Evolutionary conservation across 768 basidiomycete genomes (phyloP), one percentile per base, ranked within the genome.

Genomic region (Lactifluus pinguis): DNA sequence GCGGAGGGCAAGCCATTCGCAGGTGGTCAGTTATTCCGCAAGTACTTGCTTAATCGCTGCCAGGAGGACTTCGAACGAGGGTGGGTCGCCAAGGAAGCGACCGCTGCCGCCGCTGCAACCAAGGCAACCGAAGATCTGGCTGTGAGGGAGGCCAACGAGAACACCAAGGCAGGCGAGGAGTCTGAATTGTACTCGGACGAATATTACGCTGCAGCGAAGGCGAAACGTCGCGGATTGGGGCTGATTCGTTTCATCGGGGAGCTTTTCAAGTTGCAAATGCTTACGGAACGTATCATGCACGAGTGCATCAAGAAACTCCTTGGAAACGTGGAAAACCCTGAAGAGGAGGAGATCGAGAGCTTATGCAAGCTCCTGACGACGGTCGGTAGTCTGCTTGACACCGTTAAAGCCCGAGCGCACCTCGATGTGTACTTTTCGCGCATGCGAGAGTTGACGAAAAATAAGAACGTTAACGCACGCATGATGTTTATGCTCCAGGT

Each of bases 161-260:
- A 51, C 4, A 55, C 59, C 29, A 63, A 63, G 44, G 53, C 50
- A 32, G 49, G 36, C 25, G 85, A 81, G 57, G 87, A 89, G 68
- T 80, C 82, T 63, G 91, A 82, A 14, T 79, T 97, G 32, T 90
- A 97, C 72, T 95, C 92, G 13, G 92, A 97, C 1, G 95, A 97
- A 74, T 98, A 98, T 76, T 95, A 95, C 68, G 86, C 87, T 42
- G 92, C 92, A 15, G 89, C 95, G 74, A 97, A 95, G 79, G 95
- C 94, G 45, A 98, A 98, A 77, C 90, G 95, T 62, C 90, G 92
- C 64, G 95, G 95, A 72, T 86, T 98, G 13, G 93, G 95, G 78
- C 82, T 99, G 67, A 93, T 98, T 77, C 92, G 90, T 74, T 95
- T 99, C 76, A 98, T 98, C 65, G 95, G 95, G 65, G 95, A 99